Percentiles rank a stretch among this genome's conserved stretches.
phyloP scores from a whole-genome alignment of 345 rosid genomes.

The Bruguiera sexangula region DNA sequence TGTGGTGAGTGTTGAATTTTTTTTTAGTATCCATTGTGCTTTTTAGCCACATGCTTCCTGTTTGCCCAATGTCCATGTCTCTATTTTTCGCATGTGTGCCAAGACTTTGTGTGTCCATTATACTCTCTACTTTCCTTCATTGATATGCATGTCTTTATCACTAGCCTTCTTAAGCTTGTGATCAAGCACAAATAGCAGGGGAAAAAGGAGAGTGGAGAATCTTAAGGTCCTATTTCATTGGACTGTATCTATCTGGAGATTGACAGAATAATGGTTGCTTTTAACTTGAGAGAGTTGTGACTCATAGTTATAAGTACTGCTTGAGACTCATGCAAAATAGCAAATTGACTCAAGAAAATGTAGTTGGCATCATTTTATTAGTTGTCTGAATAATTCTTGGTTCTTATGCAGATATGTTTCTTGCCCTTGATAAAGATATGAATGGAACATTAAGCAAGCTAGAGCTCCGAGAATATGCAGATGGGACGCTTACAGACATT shows the following conservation, averaged over 20 bases:
- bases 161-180: slow-evolving; percentile 3
- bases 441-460: slow-evolving; percentile 92
- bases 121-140: neutral
- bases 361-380: neutral
- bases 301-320: neutral
- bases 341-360: neutral
- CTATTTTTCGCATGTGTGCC: too few relatives aligned
- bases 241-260: too few relatives aligned
- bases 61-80: neutral
- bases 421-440: slow-evolving; percentile 92
- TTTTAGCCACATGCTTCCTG: neutral
- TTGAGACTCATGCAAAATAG: neutral
- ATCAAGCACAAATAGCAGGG: neutral
- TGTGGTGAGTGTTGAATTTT: slow-evolving; percentile 52
- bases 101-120: too few relatives aligned
- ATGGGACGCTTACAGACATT: slow-evolving; percentile 90
- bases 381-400: neutral
- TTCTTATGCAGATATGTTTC: slow-evolving; percentile 73
- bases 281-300: too few relatives aligned
- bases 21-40: neutral
- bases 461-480: slow-evolving; percentile 95
- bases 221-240: too few relatives aligned
- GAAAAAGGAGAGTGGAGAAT: too few relatives aligned
- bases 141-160: neutral
- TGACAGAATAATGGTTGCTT: too few relatives aligned